phyloP scores from a whole-genome alignment of 2,329 filamentous ascomycete species.

The Aspergillus neotritici region DNA sequence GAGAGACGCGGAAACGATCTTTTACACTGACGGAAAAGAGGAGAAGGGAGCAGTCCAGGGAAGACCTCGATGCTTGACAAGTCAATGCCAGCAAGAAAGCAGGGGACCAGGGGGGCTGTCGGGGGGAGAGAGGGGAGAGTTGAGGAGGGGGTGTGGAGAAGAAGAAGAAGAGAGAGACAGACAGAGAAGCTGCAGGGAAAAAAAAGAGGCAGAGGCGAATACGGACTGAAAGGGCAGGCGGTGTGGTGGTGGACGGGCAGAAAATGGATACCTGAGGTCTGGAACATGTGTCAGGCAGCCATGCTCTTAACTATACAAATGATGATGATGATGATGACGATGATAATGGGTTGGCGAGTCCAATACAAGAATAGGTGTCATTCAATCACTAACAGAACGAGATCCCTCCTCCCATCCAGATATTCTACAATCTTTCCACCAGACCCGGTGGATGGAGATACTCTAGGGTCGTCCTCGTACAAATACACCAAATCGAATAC shows the following conservation, averaged over 20 bases:
- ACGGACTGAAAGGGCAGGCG: too few species aligned
- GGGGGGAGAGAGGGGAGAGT: slow-evolving; percentile 21
- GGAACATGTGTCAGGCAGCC: background rate
- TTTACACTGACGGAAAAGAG: slow-evolving; percentile 10
- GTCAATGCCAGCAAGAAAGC: slow-evolving; percentile 45
- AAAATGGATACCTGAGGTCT: too few species aligned
- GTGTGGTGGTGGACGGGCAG: too few species aligned
- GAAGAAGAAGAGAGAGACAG: slow-evolving; percentile 18
- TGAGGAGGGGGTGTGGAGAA: slow-evolving; percentile 21
- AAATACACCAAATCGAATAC: too few species aligned
- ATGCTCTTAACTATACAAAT: background rate
- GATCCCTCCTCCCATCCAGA: too few species aligned
- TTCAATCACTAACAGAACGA: background rate
- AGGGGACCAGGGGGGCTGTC: slow-evolving; percentile 24
- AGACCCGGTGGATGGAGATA: too few species aligned
- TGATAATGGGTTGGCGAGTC: too few species aligned
- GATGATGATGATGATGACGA: background rate
- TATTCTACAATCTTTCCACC: too few species aligned
- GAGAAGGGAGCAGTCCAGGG: slow-evolving; percentile 27
- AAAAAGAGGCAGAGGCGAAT: slow-evolving; percentile 6
- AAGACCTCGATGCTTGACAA: slow-evolving; percentile 43
- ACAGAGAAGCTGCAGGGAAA: slow-evolving; percentile 17
- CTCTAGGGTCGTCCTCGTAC: too few species aligned
- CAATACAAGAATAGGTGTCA: too few species aligned
- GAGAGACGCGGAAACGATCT: slow-evolving; percentile 10